A percentile compares a stretch with the other conserved stretches of the same genome.
Conservation (phyloP, 2,329 filamentous ascomycete species). For the Xenoacremonium recifei region DNA sequence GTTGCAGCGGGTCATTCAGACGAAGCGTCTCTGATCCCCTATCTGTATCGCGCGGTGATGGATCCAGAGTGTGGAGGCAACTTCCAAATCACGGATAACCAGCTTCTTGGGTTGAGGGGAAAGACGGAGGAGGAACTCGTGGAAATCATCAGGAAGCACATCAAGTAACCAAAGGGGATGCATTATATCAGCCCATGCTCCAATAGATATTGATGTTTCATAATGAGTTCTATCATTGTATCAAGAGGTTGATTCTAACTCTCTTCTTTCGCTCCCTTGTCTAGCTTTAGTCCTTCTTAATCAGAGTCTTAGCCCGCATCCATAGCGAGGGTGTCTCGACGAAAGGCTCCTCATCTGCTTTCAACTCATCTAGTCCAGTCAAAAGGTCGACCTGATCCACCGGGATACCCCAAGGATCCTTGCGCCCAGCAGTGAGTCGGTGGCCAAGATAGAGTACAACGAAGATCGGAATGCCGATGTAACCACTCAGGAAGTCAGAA, state of each 20-base stretch:
- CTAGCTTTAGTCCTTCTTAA: no score
- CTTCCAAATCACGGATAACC: background rate
- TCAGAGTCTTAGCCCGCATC: no score
- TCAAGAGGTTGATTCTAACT: no score
- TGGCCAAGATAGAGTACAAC: conserved; percentile 1
- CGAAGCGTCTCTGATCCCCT: background rate
- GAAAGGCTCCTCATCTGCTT: no score
- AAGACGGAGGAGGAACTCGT: background rate
- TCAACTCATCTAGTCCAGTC: background rate
- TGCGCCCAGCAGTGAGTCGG: background rate
- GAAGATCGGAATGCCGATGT: conserved; percentile 3
- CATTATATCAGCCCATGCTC: no score
- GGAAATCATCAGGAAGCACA: no score
- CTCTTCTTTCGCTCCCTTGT: no score
- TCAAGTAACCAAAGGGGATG: no score
- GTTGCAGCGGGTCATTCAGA: background rate
- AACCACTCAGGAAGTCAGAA: background rate
- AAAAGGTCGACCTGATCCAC: background rate
- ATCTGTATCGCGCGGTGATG: background rate
- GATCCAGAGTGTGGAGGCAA: background rate
- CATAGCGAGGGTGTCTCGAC: no score
- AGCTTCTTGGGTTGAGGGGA: background rate
- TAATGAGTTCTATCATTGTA: no score
- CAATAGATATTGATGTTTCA: no score
- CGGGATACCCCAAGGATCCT: background rate